These are phyloP conservation scores for Kazachstania bromeliacearum DNA, from an alignment of 805 yeast genomes.

Conservation along the genomic window DNA sequence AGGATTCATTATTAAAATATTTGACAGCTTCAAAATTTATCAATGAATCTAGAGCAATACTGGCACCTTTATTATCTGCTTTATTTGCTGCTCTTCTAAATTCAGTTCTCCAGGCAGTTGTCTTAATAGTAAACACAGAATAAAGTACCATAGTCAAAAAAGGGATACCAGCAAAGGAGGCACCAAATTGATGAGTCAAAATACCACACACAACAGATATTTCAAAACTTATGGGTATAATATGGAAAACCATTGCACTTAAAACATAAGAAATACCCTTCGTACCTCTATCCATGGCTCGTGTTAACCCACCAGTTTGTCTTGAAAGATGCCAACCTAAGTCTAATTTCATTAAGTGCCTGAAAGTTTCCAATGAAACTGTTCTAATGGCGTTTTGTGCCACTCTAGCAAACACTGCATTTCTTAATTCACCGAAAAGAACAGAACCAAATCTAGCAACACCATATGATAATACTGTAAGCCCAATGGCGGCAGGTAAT, in stretches of 20 bases:
- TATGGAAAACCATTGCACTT: constrained; percentile 96
- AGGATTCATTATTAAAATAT: constrained; percentile 82
- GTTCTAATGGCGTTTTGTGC: constrained; percentile 89
- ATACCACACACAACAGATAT: constrained; percentile 90
- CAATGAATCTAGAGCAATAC: constrained; percentile 86
- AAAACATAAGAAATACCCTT: constrained; percentile 92
- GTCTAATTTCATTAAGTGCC: constrained; percentile 75
- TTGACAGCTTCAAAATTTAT: constrained; percentile 92
- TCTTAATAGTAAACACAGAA: constrained; percentile 74
- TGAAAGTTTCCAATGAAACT: constrained; percentile 82
- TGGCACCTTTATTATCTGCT: constrained; percentile 94
- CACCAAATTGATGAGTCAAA: constrained; percentile 85
- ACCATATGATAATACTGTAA: constrained; percentile 77
- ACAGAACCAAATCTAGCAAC: constrained; percentile 92
- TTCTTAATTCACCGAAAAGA: constrained; percentile 85
- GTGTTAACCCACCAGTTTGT: constrained; percentile 92
- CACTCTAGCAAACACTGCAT: constrained; percentile 91
- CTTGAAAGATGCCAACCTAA: constrained; percentile 79
- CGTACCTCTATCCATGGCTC: constrained; percentile 96
- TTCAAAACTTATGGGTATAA: constrained; percentile 85
- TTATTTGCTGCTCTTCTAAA: constrained; percentile 83
- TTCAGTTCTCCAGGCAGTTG: constrained; percentile 93
- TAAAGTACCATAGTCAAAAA: constrained; percentile 82
- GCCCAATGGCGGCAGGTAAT: constrained; percentile 44
- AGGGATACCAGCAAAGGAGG: constrained; percentile 81